phyloP scores from a whole-genome alignment of 2,329 filamentous ascomycete species.

The Curvularia eragrostidis region DNA sequence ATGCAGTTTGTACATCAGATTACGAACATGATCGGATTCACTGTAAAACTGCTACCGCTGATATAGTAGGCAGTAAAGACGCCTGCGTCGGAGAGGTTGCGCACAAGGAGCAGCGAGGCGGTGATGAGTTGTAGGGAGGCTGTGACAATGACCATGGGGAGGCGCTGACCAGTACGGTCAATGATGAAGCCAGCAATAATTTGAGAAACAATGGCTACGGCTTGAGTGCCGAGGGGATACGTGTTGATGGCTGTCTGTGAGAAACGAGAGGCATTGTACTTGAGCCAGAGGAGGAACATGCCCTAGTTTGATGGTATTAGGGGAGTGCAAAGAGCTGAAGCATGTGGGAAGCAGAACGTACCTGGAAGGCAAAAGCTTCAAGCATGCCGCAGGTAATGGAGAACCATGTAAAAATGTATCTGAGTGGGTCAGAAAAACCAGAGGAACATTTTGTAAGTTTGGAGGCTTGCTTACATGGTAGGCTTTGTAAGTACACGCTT shows the following conservation, averaged over 20 bases:
- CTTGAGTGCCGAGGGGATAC: conserved; percentile 64
- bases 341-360: not conserved
- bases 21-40: conserved; percentile 50
- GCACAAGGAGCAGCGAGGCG: conserved; percentile 42
- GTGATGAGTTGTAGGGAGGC: conserved; percentile 42
- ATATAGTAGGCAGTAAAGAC: conserved; percentile 49
- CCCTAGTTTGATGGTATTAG: conserved; percentile 8
- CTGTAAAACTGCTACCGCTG: conserved; percentile 47
- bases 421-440: conserved; percentile 13
- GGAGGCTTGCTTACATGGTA: conserved; percentile 18
- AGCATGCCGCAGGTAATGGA: conserved; percentile 43
- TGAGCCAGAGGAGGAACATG: conserved; percentile 32
- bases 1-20: no score
- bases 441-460: not conserved
- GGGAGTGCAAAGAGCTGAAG: not conserved
- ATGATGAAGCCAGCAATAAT: conserved; percentile 46
- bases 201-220: conserved; percentile 61
- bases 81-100: conserved; percentile 37
- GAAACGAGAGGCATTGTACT: conserved; percentile 24
- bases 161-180: conserved; percentile 42
- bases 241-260: conserved; percentile 60
- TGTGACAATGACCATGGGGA: conserved; percentile 45
- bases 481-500: conserved; percentile 26
- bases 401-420: conserved; percentile 50
- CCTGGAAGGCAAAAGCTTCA: conserved; percentile 41